These are phyloP conservation scores for Pneumocystis carinii DNA, from an alignment of 1,139 yeast species.

Conservation along the genomic window DNA sequence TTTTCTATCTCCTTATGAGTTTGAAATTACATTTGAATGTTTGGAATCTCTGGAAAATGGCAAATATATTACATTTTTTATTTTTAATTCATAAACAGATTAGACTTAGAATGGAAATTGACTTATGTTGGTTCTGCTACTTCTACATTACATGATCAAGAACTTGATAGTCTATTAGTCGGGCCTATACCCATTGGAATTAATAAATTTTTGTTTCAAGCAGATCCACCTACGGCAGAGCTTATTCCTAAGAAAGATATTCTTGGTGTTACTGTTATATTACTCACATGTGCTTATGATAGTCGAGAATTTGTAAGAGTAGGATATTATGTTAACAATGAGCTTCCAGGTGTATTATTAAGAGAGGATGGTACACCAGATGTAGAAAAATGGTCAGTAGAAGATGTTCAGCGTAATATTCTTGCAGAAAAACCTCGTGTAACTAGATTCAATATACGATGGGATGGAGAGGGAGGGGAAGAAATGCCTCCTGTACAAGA, in stretches of 20 bases:
- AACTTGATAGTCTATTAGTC: slow-evolving; percentile 80
- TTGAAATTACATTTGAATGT: slow-evolving; percentile 94
- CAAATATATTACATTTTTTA: neutral
- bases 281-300: slow-evolving; percentile 81
- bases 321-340: slow-evolving; percentile 94
- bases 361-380: neutral
- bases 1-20: slow-evolving; percentile 84
- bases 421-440: slow-evolving; percentile 96
- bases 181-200: slow-evolving; percentile 98
- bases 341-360: slow-evolving; percentile 42
- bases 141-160: slow-evolving; percentile 74
- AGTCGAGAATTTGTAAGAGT: slow-evolving; percentile 92
- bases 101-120: slow-evolving; percentile 87
- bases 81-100: neutral
- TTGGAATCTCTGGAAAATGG: slow-evolving; percentile 51
- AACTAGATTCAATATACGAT: slow-evolving; percentile 85
- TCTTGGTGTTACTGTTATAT: slow-evolving; percentile 84
- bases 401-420: slow-evolving; percentile 83
- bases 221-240: slow-evolving; percentile 95
- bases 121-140: slow-evolving; percentile 93
- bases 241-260: slow-evolving; percentile 89
- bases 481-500: slow-evolving; percentile 14
- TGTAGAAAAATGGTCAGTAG: slow-evolving; percentile 32
- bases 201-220: slow-evolving; percentile 79
- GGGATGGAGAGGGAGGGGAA: slow-evolving; percentile 31